Evolutionary conservation across 2,329 filamentous ascomycete species (phyloP).

Genomic region (Clarireedia monteithiana): DNA sequence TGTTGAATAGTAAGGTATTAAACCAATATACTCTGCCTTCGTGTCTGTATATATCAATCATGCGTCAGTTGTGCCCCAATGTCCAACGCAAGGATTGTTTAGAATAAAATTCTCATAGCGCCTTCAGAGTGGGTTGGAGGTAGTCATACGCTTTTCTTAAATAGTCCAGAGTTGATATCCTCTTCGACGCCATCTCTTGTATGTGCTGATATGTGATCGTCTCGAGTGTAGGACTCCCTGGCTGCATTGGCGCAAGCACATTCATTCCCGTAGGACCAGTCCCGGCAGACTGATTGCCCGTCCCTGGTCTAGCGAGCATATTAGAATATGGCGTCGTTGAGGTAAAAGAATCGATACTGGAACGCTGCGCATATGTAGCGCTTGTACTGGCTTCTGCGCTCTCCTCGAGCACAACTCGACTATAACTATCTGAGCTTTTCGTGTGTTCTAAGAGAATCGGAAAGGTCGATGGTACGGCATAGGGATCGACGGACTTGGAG

Average conservation of each 20-base stretch:
- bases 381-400: constrained; percentile 12
- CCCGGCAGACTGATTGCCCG: constrained; percentile 20
- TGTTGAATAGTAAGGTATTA: constrained; percentile 89
- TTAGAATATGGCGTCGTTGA: constrained; percentile 24
- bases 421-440: constrained; percentile 17
- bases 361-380: not conserved
- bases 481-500: constrained; percentile 14
- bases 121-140: not conserved
- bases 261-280: constrained; percentile 13
- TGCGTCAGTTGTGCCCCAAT: not conserved
- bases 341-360: constrained; percentile 16
- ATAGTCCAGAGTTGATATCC: constrained; percentile 91
- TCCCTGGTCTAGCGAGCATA: constrained; percentile 26
- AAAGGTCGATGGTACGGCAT: constrained; percentile 7
- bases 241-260: constrained; percentile 15
- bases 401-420: constrained; percentile 10
- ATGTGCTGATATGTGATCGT: constrained; percentile 49
- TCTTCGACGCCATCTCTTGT: constrained; percentile 80
- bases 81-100: not conserved
- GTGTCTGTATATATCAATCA: constrained; percentile 49
- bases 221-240: constrained; percentile 28
- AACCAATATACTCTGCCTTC: constrained; percentile 97
- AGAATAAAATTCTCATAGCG: not conserved
- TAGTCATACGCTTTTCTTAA: constrained; percentile 74
- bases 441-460: not conserved